These are phyloP conservation scores for Noccaea bulbosa DNA, from an alignment of 345 rosid species.

Conservation along the genomic window DNA sequence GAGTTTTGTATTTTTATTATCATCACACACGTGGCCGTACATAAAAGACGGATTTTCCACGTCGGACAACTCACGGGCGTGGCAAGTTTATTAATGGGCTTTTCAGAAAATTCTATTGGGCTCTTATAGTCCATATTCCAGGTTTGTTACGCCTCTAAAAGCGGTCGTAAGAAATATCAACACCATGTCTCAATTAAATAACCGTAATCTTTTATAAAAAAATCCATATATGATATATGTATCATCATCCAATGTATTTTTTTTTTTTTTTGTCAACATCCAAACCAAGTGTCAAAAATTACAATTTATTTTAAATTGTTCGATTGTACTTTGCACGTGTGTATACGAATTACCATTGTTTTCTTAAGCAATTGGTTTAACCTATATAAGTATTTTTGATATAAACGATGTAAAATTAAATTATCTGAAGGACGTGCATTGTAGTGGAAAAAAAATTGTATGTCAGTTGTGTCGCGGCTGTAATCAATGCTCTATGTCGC, in stretches of 20 bases:
- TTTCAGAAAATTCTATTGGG: not conserved
- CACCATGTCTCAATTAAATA: not conserved
- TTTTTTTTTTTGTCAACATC: no score
- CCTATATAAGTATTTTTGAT: constrained; percentile 1
- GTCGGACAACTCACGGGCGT: not conserved
- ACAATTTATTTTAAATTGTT: not conserved
- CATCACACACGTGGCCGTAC: constrained; percentile 20
- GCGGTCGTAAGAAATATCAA: not conserved
- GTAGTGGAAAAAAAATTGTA: constrained; percentile 27
- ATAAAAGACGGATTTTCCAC: not conserved
- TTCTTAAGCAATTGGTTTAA: not conserved
- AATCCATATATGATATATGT: no score
- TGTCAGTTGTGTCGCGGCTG: constrained; percentile 39
- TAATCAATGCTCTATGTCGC: constrained; percentile 35
- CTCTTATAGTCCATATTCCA: not conserved
- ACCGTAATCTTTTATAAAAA: not conserved
- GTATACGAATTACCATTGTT: not conserved
- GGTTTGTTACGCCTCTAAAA: not conserved
- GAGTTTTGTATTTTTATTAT: constrained; percentile 3
- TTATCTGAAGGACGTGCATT: constrained; percentile 37
- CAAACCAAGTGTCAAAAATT: no score
- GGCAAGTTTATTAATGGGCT: constrained; percentile 23
- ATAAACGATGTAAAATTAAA: constrained; percentile 14
- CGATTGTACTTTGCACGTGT: constrained; percentile 34
- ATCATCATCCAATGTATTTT: no score